These are phyloP conservation scores for Obba rivulosa DNA, from an alignment of 768 basidiomycete genomes.

Conservation along the genomic window DNA sequence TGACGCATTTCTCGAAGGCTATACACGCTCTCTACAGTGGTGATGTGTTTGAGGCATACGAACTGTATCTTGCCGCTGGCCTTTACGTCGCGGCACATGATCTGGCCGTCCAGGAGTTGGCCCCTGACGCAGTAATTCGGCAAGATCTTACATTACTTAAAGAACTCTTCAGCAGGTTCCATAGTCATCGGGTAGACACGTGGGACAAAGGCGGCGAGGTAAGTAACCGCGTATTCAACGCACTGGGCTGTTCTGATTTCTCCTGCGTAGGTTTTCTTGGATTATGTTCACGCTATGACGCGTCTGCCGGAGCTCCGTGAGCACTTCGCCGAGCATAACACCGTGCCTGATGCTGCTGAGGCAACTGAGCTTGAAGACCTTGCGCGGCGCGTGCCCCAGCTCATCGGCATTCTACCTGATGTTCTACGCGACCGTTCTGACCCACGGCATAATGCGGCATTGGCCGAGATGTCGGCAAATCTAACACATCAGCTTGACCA, in stretches of 20 bases:
- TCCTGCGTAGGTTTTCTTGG: constrained; percentile 52
- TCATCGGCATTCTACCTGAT: constrained; percentile 66
- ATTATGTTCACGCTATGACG: constrained; percentile 63
- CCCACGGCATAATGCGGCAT: constrained; percentile 61
- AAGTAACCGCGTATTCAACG: constrained; percentile 7
- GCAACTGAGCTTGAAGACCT: constrained; percentile 56
- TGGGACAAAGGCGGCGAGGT: constrained; percentile 89
- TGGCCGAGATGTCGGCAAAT: constrained; percentile 68
- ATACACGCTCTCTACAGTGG: constrained; percentile 56
- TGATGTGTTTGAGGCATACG: constrained; percentile 68
- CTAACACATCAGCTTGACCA: constrained; percentile 56
- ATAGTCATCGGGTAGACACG: constrained; percentile 51
- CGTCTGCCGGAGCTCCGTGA: constrained; percentile 53
- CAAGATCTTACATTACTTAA: constrained; percentile 52
- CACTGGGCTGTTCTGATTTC: neutral
- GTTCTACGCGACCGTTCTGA: constrained; percentile 54
- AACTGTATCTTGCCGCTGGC: constrained; percentile 67
- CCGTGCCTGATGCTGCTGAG: constrained; percentile 41
- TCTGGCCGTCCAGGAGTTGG: constrained; percentile 80
- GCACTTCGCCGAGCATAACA: constrained; percentile 32
- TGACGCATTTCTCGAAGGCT: constrained; percentile 41
- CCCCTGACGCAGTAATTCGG: constrained; percentile 78
- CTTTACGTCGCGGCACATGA: constrained; percentile 73
- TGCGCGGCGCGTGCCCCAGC: constrained; percentile 50
- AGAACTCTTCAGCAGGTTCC: constrained; percentile 65